Percentiles rank a stretch among this genome's conserved stretches.
Conservation (phyloP, 2,329 filamentous ascomycete species). For the Orbilia brochopaga region DNA sequence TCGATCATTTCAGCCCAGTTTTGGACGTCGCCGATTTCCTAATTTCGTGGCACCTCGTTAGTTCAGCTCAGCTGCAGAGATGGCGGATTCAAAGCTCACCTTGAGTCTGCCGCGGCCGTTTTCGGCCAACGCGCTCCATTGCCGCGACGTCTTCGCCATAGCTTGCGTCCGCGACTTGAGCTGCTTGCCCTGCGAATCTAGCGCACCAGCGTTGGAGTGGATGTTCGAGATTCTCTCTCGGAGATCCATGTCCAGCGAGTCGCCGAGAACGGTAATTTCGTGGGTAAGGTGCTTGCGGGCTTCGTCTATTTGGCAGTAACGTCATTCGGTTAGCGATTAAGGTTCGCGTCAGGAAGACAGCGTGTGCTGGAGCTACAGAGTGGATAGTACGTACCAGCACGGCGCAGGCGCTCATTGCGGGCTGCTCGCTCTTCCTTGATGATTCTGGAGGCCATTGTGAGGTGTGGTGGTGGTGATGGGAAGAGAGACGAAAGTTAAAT, state of each 20-base stretch:
- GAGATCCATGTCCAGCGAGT: conserved; percentile 72
- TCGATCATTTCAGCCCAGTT: conserved; percentile 87
- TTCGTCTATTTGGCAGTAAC: conserved; percentile 57
- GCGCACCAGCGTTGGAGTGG: conserved; percentile 71
- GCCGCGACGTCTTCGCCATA: conserved; percentile 69
- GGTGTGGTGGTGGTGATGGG: conserved; percentile 30
- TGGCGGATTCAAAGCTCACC: conserved; percentile 56
- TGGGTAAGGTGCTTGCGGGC: conserved; percentile 63
- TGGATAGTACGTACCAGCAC: conserved; percentile 53
- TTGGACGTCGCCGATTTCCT: conserved; percentile 76
- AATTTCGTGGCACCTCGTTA: conserved; percentile 12
- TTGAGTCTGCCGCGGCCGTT: conserved; percentile 71
- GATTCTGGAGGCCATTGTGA: conserved; percentile 55
- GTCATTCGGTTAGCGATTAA: conserved; percentile 33
- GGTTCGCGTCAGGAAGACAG: background rate
- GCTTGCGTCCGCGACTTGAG: conserved; percentile 67
- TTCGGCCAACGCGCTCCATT: conserved; percentile 69
- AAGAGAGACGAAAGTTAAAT: background rate
- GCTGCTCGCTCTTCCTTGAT: conserved; percentile 55
- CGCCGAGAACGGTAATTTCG: conserved; percentile 66
- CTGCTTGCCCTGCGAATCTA: conserved; percentile 72
- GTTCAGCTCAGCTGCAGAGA: background rate
- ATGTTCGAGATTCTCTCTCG: conserved; percentile 71
- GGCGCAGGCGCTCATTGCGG: conserved; percentile 55
- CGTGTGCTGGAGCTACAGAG: background rate